Conservation (phyloP, 192 early-diverging fungal genomes). For the Phycomyces blakesleeanus region DNA sequence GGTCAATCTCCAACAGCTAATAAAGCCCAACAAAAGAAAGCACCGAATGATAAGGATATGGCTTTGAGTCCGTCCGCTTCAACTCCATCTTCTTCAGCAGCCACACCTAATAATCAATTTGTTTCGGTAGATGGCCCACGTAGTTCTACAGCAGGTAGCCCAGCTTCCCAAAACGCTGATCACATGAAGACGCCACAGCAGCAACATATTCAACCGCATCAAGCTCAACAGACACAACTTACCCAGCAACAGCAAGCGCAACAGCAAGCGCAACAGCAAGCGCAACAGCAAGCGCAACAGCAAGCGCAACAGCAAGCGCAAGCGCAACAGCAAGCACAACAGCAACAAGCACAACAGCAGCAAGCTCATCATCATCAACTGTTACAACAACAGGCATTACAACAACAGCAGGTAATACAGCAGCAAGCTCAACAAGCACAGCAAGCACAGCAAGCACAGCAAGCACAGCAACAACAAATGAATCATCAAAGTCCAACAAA, state of each 20-base stretch:
- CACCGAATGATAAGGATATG: not conserved
- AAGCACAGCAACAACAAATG: too few species aligned
- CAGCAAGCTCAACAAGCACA: not conserved
- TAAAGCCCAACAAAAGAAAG: not conserved
- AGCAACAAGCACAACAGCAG: too few species aligned
- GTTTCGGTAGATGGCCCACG: not conserved
- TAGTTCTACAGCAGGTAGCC: not conserved
- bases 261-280: too few species aligned
- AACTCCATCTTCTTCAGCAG: not conserved
- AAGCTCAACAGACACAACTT: not conserved
- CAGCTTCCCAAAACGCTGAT: not conserved
- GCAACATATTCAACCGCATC: not conserved
- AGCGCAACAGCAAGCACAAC: too few species aligned
- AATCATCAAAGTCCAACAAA: not conserved
- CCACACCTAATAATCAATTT: not conserved
- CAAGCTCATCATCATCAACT: too few species aligned
- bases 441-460: too few species aligned
- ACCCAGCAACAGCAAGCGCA: not conserved
- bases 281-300: too few species aligned
- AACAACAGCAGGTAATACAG: not conserved
- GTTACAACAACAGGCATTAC: too few species aligned
- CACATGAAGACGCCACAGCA: not conserved
- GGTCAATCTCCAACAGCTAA: slow-evolving; percentile 9
- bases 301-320: too few species aligned
- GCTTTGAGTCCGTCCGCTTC: not conserved